A percentile compares a stretch with the other conserved stretches of the same genome.
phyloP scores from a whole-genome alignment of 306 rosid genomes.

The Acmispon strigosus region DNA sequence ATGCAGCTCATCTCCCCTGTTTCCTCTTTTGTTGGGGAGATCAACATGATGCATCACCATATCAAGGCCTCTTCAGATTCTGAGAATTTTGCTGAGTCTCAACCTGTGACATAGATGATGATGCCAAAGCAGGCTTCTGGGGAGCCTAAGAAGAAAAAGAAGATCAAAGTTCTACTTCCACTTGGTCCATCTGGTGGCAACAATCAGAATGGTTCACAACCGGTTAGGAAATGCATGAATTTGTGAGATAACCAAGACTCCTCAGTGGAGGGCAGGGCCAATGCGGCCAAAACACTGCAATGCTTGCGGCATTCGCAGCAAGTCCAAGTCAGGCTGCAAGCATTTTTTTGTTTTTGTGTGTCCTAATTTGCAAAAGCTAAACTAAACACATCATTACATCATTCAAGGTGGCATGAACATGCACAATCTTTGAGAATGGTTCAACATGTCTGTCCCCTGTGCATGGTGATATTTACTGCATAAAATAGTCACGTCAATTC shows the following conservation, averaged over 20 bases:
- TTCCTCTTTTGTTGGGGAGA: slow-evolving; percentile 59
- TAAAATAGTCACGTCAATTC: too few species aligned
- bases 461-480: too few species aligned
- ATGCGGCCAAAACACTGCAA: slow-evolving; percentile 12
- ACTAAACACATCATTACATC: too few species aligned
- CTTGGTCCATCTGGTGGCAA: slow-evolving; percentile 30
- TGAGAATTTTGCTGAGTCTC: slow-evolving; percentile 75
- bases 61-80: slow-evolving; percentile 43
- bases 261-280: slow-evolving; percentile 99
- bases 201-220: slow-evolving; percentile 36
- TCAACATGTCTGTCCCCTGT: too few species aligned
- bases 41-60: slow-evolving; percentile 36
- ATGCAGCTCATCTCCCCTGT: slow-evolving; percentile 79
- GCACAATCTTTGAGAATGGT: too few species aligned
- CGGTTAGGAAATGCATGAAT: slow-evolving; percentile 87
- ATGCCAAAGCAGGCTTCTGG: slow-evolving; percentile 23
- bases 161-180: slow-evolving; percentile 43
- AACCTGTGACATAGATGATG: slow-evolving; percentile 35
- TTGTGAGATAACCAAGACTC: slow-evolving; percentile 97
- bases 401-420: too few species aligned
- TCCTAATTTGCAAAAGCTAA: too few species aligned
- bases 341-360: too few species aligned
- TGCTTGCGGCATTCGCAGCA: too few species aligned
- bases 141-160: slow-evolving; percentile 49
- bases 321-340: too few species aligned